Evolutionary conservation across 2,329 filamentous ascomycete species (phyloP), one percentile per base, ranked within the genome.

Genomic region (Beauveria bassiana): DNA sequence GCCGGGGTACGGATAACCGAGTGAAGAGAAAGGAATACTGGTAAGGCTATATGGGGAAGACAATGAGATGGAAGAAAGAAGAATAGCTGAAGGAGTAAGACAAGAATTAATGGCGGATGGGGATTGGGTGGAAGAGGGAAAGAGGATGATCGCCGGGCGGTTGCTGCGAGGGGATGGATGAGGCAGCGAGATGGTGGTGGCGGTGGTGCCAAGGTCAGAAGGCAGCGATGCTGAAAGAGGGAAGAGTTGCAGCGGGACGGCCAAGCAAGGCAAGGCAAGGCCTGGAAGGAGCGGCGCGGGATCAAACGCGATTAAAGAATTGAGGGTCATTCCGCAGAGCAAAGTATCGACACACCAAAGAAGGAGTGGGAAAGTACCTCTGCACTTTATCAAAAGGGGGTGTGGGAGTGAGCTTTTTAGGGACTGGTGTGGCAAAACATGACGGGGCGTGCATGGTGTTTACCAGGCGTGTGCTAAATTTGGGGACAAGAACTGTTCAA

Each of bases 151-250:
- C 51, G 51, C 34, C 38, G 24, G 38, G 24, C 18, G 46, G 22
- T 46, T 24, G 47, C 34, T 42, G 38, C 38, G 57, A 43, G 18
- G 58, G 26, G 49, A 20, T 24, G 28, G 58, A 18, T 49, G 45
- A 55, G 49, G 59, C 46, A 47, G 59, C 40, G 20, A 52, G n/a
- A 47, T 43, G 28, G 40, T 38, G 42, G 45, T 38, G 50, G 45
- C n/a, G 24, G 57, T 34, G 55, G 45, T 59, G 45, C 46, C 55
- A 59, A 59, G 53, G 55, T 59, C 31, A 59, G 46, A 50, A 50
- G 55, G 31, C n/a, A 28, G 31, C 38, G 46, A 51, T 45, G 46
- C 57, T 59, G 47, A 52, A 59, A 52, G 57, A 59, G 57, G 57
- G 57, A 52, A 52, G 57, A 59, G 34, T n/a, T 51, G 57, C 56